phyloP scores from a whole-genome alignment of 371 early-diverging fungal species.

The Mortierella sp. region DNA sequence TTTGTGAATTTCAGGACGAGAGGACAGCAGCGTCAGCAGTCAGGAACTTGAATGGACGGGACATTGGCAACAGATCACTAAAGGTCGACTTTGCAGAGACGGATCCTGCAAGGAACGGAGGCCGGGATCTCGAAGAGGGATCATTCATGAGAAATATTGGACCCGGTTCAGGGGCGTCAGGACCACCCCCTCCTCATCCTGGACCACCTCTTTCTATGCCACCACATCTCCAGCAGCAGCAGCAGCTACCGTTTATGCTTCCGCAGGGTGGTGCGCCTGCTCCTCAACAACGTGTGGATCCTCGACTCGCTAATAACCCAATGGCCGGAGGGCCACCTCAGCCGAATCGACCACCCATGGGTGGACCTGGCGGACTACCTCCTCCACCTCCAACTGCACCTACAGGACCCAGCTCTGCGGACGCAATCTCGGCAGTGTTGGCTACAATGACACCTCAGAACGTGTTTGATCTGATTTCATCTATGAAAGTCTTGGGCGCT shows the following conservation, averaged over 20 bases:
- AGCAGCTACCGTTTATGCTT: constrained; percentile 40
- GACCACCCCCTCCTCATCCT: constrained; percentile 27
- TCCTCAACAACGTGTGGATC: constrained; percentile 29
- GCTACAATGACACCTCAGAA: constrained; percentile 78
- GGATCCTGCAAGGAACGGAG: constrained; percentile 56
- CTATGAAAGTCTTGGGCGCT: constrained; percentile 79
- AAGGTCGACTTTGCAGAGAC: constrained; percentile 89
- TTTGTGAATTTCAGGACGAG: constrained; percentile 84
- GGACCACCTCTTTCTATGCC: constrained; percentile 33
- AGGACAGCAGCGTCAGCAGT: constrained; percentile 42
- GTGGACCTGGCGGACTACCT: constrained; percentile 12
- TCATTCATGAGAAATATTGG: constrained; percentile 37
- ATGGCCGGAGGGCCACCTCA: constrained; percentile 25
- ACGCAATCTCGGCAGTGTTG: constrained; percentile 72
- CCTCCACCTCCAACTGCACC: constrained; percentile 24
- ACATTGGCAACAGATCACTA: constrained; percentile 83
- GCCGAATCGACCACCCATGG: constrained; percentile 35
- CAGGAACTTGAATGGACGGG: constrained; percentile 76
- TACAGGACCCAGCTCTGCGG: constrained; percentile 57
- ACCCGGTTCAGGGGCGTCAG: constrained; percentile 13
- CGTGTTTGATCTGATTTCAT: constrained; percentile 77
- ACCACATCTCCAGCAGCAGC: constrained; percentile 43
- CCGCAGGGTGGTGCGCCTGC: constrained; percentile 20
- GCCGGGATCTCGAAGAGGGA: constrained; percentile 46
- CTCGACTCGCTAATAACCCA: constrained; percentile 38